Evolutionary conservation across 2,329 filamentous ascomycete species (phyloP), one percentile per base, ranked within the genome.

Genomic region (Pseudogymnoascus sp.): DNA sequence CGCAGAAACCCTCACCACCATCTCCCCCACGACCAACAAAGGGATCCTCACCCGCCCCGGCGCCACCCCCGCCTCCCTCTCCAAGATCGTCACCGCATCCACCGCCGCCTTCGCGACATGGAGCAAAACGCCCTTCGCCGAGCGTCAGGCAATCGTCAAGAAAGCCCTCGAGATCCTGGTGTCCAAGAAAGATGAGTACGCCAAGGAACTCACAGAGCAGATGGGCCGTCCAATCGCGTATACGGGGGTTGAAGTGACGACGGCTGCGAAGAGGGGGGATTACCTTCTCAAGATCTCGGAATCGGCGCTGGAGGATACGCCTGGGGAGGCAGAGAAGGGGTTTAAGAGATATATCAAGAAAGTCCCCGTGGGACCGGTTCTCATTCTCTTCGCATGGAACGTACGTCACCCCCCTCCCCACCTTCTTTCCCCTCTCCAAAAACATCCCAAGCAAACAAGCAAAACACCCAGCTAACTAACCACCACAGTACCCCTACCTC

Each of bases 311-410:
- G 84, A 86, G 69, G 89, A 95, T 68, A 91, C 90, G 0, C 83
- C 88, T 30, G 92, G 92, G 7, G 90, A 96, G 72, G 75, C 84
- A 2, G 91, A 97, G 75, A 84, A 88, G 70, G 92, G 93, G 0
- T 97, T 96, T 79, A 91, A 87, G 76, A 83, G 93, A 66, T 97
- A 90, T 71, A 91, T 97, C 71, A 86, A 87, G 73, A 96, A 95
- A 75, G 84, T 90, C 7, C 90, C 93, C 0, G 83, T 97, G 59
- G 93, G 93, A 0, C 91, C 91, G 9, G 89, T 94, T 14, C 80
- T 97, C 62, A 82, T 97, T 66, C 84, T 97, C 63, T 97, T 97
- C 75, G 89, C 93, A 0, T 97, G 93, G 93, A 97, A 97, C 76
- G 91, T 94, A 76, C 76, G 90, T 80, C 62, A 60, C 58, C 18